These are phyloP conservation scores for Sporopachydermia quercuum DNA, from an alignment of 805 yeast genomes.

Conservation along the genomic window DNA sequence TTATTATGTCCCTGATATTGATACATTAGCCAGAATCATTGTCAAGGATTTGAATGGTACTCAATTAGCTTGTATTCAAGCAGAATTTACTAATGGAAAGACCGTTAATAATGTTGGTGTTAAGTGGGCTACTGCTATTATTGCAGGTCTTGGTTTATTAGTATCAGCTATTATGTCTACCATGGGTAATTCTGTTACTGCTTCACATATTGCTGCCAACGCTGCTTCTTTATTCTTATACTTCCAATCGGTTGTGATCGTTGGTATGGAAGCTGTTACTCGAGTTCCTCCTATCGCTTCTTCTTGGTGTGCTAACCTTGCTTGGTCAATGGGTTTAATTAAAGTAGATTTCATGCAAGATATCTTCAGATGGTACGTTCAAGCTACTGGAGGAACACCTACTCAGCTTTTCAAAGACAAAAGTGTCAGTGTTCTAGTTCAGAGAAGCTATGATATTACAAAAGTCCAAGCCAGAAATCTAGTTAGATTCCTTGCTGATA, in stretches of 20 bases:
- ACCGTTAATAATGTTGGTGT: conserved; percentile 70
- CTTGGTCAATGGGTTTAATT: conserved; percentile 92
- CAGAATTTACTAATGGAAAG: conserved; percentile 60
- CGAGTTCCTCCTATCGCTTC: conserved; percentile 84
- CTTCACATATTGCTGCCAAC: conserved; percentile 78
- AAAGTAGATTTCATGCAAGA: conserved; percentile 69
- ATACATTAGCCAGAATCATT: conserved; percentile 53
- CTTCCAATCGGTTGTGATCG: conserved; percentile 78
- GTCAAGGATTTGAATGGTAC: conserved; percentile 25
- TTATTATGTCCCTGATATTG: conserved; percentile 74
- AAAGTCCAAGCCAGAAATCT: conserved; percentile 8
- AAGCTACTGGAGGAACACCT: conserved; percentile 82
- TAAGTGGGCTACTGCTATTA: conserved; percentile 87
- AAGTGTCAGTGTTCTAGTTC: conserved; percentile 58
- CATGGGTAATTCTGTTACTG: conserved; percentile 79
- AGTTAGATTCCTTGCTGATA: conserved; percentile 7
- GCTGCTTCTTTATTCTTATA: conserved; percentile 72
- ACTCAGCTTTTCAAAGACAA: conserved; percentile 42
- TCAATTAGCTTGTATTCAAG: conserved; percentile 58
- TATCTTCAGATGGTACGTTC: conserved; percentile 72
- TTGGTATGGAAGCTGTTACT: conserved; percentile 74
- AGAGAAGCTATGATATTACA: conserved; percentile 33
- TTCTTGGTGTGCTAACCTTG: conserved; percentile 83
- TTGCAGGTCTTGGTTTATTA: conserved; percentile 78
- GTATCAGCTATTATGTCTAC: conserved; percentile 72